Evolutionary conservation across 139 green algal genomes (phyloP).

Genomic region (Closterium sp.): DNA sequence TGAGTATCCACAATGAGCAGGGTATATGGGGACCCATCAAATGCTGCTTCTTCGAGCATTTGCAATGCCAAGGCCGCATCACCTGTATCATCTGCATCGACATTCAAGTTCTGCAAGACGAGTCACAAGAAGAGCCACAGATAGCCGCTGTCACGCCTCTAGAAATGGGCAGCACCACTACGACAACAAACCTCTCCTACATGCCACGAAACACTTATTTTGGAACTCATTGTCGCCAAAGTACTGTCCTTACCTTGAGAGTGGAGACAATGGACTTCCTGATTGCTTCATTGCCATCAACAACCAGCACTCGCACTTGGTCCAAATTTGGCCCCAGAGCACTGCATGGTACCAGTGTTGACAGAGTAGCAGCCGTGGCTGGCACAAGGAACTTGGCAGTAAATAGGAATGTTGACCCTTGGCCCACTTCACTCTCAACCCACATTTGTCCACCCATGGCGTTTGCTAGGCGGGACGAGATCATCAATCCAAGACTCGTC

Average conservation of each 20-base stretch:
- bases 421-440: constrained; percentile 21
- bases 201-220: no score
- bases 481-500: constrained; percentile 4
- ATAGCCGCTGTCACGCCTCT: no score
- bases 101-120: background rate
- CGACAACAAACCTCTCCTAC: no score
- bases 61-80: background rate
- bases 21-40: background rate
- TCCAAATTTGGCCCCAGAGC: background rate
- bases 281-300: background rate
- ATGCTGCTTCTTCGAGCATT: background rate
- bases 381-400: background rate
- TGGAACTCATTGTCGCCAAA: no score
- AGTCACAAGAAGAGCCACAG: no score
- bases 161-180: no score
- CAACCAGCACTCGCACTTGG: background rate
- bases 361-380: background rate
- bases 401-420: constrained; percentile 4
- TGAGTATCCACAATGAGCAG: background rate
- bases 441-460: constrained; percentile 23
- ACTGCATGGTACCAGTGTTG: background rate
- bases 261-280: background rate
- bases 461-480: background rate
- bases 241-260: background rate
- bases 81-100: background rate